A percentile compares a stretch with the other conserved stretches of the same genome.
Evolutionary conservation across 495 filamentous ascomycete species (phyloP).

Genomic region (Tuber brumale): DNA sequence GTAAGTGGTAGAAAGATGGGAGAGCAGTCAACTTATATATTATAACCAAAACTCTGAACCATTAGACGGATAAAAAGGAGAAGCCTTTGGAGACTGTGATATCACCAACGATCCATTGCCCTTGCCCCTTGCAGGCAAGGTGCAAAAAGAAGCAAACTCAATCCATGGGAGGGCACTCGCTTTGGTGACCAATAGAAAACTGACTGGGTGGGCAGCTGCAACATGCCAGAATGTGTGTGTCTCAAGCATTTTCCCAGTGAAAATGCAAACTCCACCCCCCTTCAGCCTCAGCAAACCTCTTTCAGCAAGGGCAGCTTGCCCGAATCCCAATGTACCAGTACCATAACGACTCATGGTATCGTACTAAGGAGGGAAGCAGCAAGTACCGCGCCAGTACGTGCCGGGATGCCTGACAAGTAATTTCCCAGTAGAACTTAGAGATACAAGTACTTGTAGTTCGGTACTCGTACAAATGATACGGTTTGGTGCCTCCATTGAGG

Average conservation of each 20-base stretch:
- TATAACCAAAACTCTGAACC: constrained; percentile 1
- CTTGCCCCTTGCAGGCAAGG: not conserved
- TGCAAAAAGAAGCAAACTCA: not conserved
- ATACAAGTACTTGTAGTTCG: not conserved
- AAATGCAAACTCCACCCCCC: not conserved
- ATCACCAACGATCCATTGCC: not conserved
- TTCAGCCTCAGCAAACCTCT: constrained; percentile 1
- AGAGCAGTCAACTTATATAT: constrained; percentile 31
- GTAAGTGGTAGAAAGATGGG: constrained; percentile 1
- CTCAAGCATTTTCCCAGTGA: not conserved
- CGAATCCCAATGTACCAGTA: not conserved
- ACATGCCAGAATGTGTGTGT: constrained; percentile 2
- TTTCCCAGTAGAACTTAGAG: not conserved
- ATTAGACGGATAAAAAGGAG: not conserved
- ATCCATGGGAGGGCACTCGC: not conserved
- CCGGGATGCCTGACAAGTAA: not conserved
- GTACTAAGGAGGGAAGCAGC: not conserved
- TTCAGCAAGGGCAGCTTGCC: not conserved
- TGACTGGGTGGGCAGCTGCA: not conserved
- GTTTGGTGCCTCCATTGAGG: not conserved
- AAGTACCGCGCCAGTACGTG: not conserved
- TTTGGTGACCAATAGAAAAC: not conserved
- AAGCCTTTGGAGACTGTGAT: not conserved
- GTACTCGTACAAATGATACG: not conserved
- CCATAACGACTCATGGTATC: not conserved